These are phyloP conservation scores for Dictyostelium firmibasis DNA, from an alignment of 78 protist genomes.

Conservation along the genomic window DNA sequence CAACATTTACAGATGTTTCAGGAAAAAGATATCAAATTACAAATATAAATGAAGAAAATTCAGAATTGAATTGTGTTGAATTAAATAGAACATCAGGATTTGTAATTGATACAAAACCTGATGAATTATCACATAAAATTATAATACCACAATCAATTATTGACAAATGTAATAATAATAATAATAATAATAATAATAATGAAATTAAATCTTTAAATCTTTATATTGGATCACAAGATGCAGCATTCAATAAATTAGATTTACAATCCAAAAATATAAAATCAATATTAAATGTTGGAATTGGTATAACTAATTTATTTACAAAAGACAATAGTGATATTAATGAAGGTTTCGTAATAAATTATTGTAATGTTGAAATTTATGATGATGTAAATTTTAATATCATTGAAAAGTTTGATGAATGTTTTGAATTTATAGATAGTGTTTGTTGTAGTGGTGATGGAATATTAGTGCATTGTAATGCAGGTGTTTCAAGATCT, in stretches of 20 bases:
- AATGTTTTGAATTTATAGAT: conserved; percentile 32
- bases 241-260: conserved; percentile 27
- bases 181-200: background rate
- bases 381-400: conserved; percentile 30
- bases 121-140: background rate
- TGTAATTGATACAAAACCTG: conserved; percentile 55
- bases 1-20: background rate
- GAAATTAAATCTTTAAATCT: background rate
- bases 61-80: background rate
- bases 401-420: background rate
- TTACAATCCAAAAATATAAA: background rate
- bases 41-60: background rate
- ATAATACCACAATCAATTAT: background rate
- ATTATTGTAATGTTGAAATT: conserved; percentile 18
- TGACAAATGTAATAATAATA: background rate
- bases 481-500: conserved; percentile 57
- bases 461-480: conserved; percentile 29
- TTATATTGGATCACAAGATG: conserved; percentile 73
- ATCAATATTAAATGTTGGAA: conserved; percentile 59
- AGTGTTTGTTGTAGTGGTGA: no score
- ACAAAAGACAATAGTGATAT: background rate
- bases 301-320: conserved; percentile 28
- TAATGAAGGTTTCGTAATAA: background rate
- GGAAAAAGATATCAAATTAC: conserved; percentile 7
- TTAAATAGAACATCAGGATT: background rate